Percentiles rank a stretch among this genome's conserved stretches.
Conservation (phyloP, 306 rosid species). For the Cajanus cajan region DNA sequence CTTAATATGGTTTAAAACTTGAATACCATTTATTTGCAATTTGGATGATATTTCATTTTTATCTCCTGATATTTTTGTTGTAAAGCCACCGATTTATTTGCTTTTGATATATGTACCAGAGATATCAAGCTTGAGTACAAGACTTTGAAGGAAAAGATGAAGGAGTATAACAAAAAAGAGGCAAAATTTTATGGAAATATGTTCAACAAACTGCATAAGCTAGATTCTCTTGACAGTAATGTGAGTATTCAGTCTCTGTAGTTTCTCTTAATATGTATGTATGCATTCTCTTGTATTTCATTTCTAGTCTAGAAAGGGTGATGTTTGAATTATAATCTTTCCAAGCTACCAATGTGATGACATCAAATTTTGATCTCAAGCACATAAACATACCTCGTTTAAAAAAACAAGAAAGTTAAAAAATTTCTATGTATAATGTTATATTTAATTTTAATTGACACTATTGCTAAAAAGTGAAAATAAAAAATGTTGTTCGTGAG, state of each 20-base stretch:
- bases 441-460: no score
- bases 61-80: not conserved
- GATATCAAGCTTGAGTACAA: slow-evolving; percentile 83
- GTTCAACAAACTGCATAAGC: slow-evolving; percentile 68
- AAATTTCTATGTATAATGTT: no score
- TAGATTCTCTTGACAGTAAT: slow-evolving; percentile 29
- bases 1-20: not conserved
- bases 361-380: not conserved
- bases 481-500: not conserved
- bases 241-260: slow-evolving; percentile 32
- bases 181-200: slow-evolving; percentile 83
- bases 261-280: not conserved
- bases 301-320: not conserved
- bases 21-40: not conserved
- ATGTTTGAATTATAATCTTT: not conserved
- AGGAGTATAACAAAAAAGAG: slow-evolving; percentile 68
- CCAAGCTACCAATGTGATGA: not conserved
- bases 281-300: not conserved
- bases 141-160: slow-evolving; percentile 73
- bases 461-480: not conserved
- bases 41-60: not conserved
- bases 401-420: no score
- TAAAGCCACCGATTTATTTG: not conserved
- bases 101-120: slow-evolving; percentile 36
- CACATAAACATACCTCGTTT: no score